Percentiles rank a stretch among this genome's conserved stretches.
Conservation (phyloP, 1,284 basidiomycete species). For the Pseudozyma thailandica region DNA sequence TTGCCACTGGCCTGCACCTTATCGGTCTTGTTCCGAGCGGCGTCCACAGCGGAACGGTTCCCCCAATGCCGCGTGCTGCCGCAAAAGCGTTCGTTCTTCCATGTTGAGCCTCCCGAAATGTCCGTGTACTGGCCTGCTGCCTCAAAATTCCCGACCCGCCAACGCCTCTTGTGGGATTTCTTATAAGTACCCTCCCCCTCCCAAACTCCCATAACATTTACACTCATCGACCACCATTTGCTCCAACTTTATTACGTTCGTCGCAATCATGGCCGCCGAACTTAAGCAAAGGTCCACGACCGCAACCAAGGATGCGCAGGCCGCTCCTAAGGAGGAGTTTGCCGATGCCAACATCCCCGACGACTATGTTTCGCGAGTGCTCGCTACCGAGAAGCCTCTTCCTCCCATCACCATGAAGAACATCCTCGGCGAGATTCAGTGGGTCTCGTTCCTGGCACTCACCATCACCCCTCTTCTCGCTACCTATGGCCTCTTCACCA, state of each 20-base stretch:
- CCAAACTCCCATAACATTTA: not conserved
- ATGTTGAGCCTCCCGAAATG: not conserved
- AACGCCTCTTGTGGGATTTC: not conserved
- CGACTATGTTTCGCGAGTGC: constrained; percentile 60
- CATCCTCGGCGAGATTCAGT: constrained; percentile 65
- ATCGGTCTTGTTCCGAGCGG: no score
- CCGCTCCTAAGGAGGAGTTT: constrained; percentile 51
- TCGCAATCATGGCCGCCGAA: constrained; percentile 39
- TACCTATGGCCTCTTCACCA: constrained; percentile 62
- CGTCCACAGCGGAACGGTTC: no score
- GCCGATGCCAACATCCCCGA: constrained; percentile 62
- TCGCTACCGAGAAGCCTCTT: constrained; percentile 56
- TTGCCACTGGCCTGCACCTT: no score
- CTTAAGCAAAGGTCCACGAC: constrained; percentile 45
- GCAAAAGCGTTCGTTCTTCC: not conserved
- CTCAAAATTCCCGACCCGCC: not conserved
- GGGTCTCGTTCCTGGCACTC: constrained; percentile 64
- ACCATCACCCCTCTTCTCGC: constrained; percentile 60
- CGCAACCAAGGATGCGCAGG: constrained; percentile 41
- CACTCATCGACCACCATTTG: not conserved
- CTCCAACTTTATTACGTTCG: constrained; percentile 2
- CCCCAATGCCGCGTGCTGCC: constrained; percentile 2
- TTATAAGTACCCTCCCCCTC: constrained; percentile 13
- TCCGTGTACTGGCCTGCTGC: not conserved
- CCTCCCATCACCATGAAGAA: constrained; percentile 63